Evolutionary conservation across 2,329 filamentous ascomycete genomes (phyloP), one percentile per base, ranked within the genome.

Genomic region (Tricladium varicosporioides): DNA sequence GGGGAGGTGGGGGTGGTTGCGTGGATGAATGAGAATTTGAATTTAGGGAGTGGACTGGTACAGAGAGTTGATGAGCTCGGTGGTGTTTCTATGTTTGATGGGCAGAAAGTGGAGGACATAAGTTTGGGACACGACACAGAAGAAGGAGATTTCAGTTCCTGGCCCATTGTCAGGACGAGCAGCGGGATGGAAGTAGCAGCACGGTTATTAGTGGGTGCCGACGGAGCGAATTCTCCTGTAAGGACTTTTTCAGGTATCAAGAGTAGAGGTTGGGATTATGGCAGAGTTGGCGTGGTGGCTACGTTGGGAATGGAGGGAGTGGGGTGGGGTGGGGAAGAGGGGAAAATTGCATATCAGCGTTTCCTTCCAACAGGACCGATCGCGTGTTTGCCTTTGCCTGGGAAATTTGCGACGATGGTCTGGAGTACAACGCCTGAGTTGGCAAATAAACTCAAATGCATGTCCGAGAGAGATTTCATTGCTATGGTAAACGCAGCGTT

Each of bases 21-120:
- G 9, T 96, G 94, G 71, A 99, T 99, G 93, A 90, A 87, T 44
- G 95, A 99, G 78, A 99, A 97, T 72, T 73, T 88, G 32, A 97
- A 99, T 71, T 80, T 97, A 33, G 92, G 91, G 2, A 87, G 87
- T 0, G 91, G 85, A 0, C 79, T 99, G 7, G 74, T 97, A 51
- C 80, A 80, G 54, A 83, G 88, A 13, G 80, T 97, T 36, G 79
- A 87, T 9, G 82, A 89, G 63, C 77, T 95, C 1, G 84, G 85
- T 1, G 80, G 80, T 2, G 80, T 92, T 14, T 82, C 86, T 4
- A 75, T 94, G 9, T 87, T 92, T 56, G 91, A 92, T 63, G 85
- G 84, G 49, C 86, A 89, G 2, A 89, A 83, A 53, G 92, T 97
- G 22, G 85, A 89, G 63, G 80, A 80, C n/a, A 97, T 99, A 60